phyloP scores from a whole-genome alignment of 2,329 filamentous ascomycete genomes.

The Raffaelea arxii region DNA sequence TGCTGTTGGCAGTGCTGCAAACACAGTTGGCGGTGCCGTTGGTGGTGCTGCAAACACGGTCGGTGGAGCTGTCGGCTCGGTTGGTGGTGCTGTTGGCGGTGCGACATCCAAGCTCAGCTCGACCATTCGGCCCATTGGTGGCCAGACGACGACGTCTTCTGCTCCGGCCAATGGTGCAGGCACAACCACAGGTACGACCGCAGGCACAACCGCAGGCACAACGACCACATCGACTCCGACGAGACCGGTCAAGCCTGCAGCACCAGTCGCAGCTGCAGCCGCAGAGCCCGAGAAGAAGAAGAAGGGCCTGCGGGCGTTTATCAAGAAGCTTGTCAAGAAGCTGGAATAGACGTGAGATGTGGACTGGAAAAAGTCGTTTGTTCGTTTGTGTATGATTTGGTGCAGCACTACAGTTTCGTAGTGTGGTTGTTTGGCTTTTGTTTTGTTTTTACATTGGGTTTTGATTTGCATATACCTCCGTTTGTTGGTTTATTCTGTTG shows the following conservation, averaged over 20 bases:
- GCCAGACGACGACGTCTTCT: too few relatives aligned
- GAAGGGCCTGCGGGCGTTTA: conserved; percentile 52
- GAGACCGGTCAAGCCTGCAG: conserved; percentile 9
- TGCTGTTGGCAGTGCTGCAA: neutral
- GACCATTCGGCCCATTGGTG: too few relatives aligned
- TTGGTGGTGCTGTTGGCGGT: too few relatives aligned
- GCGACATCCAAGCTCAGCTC: too few relatives aligned
- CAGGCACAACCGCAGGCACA: too few relatives aligned
- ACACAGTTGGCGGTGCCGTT: neutral
- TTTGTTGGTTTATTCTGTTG: neutral
- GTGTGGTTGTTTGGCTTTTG: neutral
- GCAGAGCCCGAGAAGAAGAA: conserved; percentile 51
- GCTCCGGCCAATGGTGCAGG: too few relatives aligned
- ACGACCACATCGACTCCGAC: too few relatives aligned
- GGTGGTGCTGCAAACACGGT: neutral
- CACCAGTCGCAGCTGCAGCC: conserved; percentile 12
- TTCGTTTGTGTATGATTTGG: neutral
- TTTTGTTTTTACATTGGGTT: neutral
- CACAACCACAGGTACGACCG: too few relatives aligned
- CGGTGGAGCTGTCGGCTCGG: neutral
- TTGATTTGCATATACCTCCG: neutral
- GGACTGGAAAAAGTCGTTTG: conserved; percentile 10
- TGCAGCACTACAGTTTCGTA: neutral
- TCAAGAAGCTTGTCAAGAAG: conserved; percentile 46
- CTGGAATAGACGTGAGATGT: conserved; percentile 25